These are phyloP conservation scores for Fusarium bactridioides DNA, from an alignment of 2,329 filamentous ascomycete species.

Conservation along the genomic window DNA sequence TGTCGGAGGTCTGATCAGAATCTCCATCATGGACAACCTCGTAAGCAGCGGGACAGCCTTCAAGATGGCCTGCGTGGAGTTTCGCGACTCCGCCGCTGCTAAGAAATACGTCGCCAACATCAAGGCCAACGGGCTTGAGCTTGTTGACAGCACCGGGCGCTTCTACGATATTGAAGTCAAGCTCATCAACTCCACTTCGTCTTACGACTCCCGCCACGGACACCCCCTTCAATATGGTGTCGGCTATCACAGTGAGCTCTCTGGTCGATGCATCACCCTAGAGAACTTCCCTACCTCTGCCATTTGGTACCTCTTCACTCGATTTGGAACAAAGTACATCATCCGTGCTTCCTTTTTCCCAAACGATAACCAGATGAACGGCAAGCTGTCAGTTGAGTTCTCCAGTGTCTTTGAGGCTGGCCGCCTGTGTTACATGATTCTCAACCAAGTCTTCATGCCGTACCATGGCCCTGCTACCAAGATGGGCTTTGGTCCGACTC, in stretches of 20 bases:
- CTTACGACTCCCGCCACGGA: neutral
- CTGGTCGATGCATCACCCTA: conserved; percentile 26
- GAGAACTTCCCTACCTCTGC: conserved; percentile 21
- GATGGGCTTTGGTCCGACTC: neutral
- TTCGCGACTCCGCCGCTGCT: conserved; percentile 3
- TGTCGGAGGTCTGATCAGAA: conserved; percentile 12
- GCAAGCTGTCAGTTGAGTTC: conserved; percentile 32
- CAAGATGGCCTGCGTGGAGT: conserved; percentile 25
- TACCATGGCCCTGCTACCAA: neutral
- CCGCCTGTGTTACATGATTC: neutral
- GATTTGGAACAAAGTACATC: conserved; percentile 16
- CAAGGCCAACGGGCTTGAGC: neutral
- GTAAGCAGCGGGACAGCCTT: accelerated
- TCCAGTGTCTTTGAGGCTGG: conserved; percentile 14
- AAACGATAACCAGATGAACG: neutral
- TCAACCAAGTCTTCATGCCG: accelerated
- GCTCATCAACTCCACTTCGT: neutral
- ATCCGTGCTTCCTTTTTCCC: neutral
- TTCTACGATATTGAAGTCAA: neutral
- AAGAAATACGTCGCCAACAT: neutral
- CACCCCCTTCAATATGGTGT: neutral
- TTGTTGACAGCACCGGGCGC: neutral
- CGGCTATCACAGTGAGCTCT: neutral
- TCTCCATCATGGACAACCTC: neutral
- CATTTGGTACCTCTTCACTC: conserved; percentile 34